Evolutionary conservation across 2,329 filamentous ascomycete genomes (phyloP), one percentile per base, ranked within the genome.

Genomic region (Claviceps sp.): DNA sequence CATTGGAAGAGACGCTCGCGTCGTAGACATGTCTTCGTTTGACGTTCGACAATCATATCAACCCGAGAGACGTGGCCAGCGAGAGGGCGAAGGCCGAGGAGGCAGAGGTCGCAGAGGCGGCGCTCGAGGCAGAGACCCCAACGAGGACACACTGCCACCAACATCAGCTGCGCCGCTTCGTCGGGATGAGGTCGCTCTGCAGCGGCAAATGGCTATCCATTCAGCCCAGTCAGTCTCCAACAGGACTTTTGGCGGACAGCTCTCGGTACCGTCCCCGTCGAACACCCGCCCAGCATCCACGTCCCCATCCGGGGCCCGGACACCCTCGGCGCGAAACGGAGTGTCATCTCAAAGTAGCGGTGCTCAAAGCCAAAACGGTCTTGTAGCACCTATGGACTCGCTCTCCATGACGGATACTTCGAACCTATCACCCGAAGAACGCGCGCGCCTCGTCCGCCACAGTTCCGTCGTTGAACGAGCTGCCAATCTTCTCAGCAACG

Each of bases 151-250:
- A 19, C 69, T 91, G 24, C 86, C 89, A 4, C 72, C 79, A 5
- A 87, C 85, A 37, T 88, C 86, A 51, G 85, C 87, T 1, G 88
- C 93, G 58, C 84, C 89, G 1, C 66, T 96, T 62, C 80, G 87
- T 48, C 76, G 93, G 63, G 93, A 94, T 57, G 89, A 97, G 67
- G 71, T 95, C 50, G 91, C 93, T 2, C 95, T 89, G 65, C 91
- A 97, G 63, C 78, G 93, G 49, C 89, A 95, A 62, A 82, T 95
- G 75, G 90, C 89, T 42, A 89, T 97, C 48, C 89, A 95, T 60
- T 90, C 84, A 48, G 84, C 89, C 1, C 89, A 94, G 62, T 88
- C 89, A 0, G 78, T 88, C 0, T 81, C 87, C 0, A 84, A 80
- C 45, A 80, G 89, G 44, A 89, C 82, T 2, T 96, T 96, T 70